A percentile compares a stretch with the other conserved stretches of the same genome.
Conservation (phyloP, 768 basidiomycete species). For the Antrodiella citrinella region DNA sequence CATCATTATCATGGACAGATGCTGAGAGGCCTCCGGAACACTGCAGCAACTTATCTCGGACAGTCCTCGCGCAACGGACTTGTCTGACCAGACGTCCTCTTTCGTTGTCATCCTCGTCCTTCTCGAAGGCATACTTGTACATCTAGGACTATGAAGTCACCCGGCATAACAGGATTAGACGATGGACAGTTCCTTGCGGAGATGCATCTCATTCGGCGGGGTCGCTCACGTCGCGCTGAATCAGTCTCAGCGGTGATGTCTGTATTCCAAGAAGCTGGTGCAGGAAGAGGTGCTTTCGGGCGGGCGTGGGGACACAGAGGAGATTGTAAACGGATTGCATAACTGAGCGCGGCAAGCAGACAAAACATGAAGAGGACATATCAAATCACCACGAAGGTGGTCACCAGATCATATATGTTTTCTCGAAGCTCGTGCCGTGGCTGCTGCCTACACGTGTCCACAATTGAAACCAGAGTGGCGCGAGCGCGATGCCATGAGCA, state of each 20-base stretch:
- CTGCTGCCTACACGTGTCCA: conserved; percentile 39
- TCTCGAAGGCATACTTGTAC: too few relatives aligned
- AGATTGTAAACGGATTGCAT: too few relatives aligned
- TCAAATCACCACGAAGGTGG: too few relatives aligned
- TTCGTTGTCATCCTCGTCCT: too few relatives aligned
- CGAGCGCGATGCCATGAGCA: conserved; percentile 45
- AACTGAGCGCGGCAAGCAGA: neutral
- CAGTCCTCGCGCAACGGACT: conserved; percentile 31
- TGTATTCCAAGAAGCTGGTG: conserved; percentile 38
- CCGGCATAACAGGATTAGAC: conserved; percentile 50
- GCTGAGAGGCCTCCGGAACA: conserved; percentile 30
- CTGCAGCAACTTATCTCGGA: conserved; percentile 35
- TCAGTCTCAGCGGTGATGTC: conserved; percentile 29
- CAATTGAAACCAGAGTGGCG: conserved; percentile 45
- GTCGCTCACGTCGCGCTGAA: conserved; percentile 31
- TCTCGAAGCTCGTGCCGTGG: conserved; percentile 17
- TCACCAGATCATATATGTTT: conserved; percentile 4
- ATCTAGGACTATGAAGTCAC: conserved; percentile 62
- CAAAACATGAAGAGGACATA: neutral
- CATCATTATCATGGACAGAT: conserved; percentile 58
- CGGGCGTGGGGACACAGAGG: too few relatives aligned
- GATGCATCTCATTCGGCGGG: conserved; percentile 40
- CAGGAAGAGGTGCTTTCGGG: too few relatives aligned
- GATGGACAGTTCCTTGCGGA: conserved; percentile 64
- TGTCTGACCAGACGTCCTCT: conserved; percentile 78